Conservation (phyloP, 2,329 filamentous ascomycete genomes). For the Alternaria ethzedia region DNA sequence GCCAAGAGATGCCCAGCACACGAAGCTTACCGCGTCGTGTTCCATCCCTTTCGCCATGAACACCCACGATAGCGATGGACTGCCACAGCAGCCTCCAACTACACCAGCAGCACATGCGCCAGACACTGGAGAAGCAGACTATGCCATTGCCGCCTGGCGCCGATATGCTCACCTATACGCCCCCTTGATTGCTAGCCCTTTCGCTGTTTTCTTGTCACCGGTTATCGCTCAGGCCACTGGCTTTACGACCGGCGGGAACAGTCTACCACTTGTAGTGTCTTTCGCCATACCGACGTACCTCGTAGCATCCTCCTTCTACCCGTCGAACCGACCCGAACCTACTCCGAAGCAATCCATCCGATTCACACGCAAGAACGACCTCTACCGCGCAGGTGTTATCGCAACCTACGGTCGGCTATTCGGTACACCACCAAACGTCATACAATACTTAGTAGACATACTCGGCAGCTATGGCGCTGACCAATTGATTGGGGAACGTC, state of each 20-base stretch:
- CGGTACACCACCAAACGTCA: constrained; percentile 16
- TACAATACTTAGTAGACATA: constrained; percentile 17
- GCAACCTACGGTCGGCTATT: constrained; percentile 22
- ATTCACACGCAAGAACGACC: constrained; percentile 21
- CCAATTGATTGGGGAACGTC: constrained; percentile 14
- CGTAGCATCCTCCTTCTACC: constrained; percentile 17
- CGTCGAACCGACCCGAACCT: constrained; percentile 13
- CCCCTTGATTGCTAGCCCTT: constrained; percentile 17
- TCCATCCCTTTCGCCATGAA: background rate
- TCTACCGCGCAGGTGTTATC: constrained; percentile 21
- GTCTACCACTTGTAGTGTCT: background rate
- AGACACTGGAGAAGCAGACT: background rate
- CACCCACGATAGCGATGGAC: background rate
- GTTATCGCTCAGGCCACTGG: constrained; percentile 1
- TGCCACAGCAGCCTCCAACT: background rate
- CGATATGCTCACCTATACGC: constrained; percentile 24
- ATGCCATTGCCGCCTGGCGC: background rate
- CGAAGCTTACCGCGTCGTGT: background rate
- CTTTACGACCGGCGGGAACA: background rate
- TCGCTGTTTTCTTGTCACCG: constrained; percentile 6
- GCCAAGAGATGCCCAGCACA: background rate
- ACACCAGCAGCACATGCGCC: background rate
- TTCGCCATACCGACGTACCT: constrained; percentile 22
- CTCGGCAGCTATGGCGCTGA: constrained; percentile 7
- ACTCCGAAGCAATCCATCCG: constrained; percentile 14